Evolutionary conservation across 2,329 filamentous ascomycete species (phyloP).

Genomic region (Apiospora aurea): DNA sequence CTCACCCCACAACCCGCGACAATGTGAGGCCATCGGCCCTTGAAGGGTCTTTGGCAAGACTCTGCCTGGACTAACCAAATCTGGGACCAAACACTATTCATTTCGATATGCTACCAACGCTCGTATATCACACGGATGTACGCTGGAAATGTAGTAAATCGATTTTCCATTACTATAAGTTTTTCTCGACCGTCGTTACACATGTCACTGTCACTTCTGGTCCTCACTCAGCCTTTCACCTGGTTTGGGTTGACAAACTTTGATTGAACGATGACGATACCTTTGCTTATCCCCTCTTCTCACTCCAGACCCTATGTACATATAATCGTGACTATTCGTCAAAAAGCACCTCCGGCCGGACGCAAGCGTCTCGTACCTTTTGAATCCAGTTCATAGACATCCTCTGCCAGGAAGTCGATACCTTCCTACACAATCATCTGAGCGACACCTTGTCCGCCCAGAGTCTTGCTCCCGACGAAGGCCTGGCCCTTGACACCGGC

Average conservation of each 20-base stretch:
- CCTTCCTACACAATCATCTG: constrained; percentile 89
- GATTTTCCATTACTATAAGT: too few relatives aligned
- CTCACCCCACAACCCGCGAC: background rate
- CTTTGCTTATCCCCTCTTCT: background rate
- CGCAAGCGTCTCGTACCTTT: background rate
- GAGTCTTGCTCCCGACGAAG: constrained; percentile 92
- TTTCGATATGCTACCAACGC: too few relatives aligned
- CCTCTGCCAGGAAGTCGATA: background rate
- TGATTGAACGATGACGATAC: background rate
- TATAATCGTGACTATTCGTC: constrained; percentile 12
- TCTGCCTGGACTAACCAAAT: too few relatives aligned
- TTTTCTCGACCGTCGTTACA: too few relatives aligned
- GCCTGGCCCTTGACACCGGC: constrained; percentile 84
- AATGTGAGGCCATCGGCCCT: background rate
- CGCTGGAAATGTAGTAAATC: too few relatives aligned
- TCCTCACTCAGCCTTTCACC: background rate
- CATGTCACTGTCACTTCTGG: too few relatives aligned
- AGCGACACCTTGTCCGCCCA: constrained; percentile 90
- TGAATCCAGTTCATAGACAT: constrained; percentile 15
- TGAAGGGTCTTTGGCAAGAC: background rate
- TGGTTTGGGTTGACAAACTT: background rate
- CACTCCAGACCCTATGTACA: background rate
- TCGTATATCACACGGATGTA: too few relatives aligned
- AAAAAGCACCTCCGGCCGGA: background rate
- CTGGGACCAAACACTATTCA: too few relatives aligned